Evolutionary conservation across 2,329 filamentous ascomycete species (phyloP), one percentile per base, ranked within the genome.

Genomic region (Neofusicoccum laricinum): DNA sequence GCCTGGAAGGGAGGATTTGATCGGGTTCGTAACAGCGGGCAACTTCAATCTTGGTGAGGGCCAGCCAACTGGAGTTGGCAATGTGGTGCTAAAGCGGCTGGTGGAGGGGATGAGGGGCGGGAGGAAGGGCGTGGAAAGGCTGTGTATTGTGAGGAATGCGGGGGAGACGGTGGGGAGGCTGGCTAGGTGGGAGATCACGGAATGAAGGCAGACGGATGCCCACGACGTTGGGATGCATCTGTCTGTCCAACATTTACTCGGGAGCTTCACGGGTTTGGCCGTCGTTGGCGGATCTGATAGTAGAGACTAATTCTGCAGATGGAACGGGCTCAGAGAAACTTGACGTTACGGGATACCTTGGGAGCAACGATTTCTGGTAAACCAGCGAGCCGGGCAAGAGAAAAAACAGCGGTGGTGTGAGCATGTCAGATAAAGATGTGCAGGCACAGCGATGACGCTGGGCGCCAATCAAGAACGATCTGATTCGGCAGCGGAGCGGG

Each of bases 21-120:
- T 98, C 58, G 95, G 95, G 0, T 99, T 96, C 74, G 88, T 97
- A 25, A 97, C 93, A 2, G 90, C 90, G 1, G 95, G 94, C 0
- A 89, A 91, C 58, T 97, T 90, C 74, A 93, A 90, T 71, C 84
- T 98, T 1, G 85, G 86, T 2, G 86, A 90, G 68, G 95, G 94
- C 0, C 85, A 84, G 68, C 91, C 90, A 0, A 88, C 87, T 15
- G 94, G 88, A 0, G 82, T 98, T 65, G 95, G 90, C 0, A 89
- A 85, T 57, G 73, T 98, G 30, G 80, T 86, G 14, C 79, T 89
- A 0, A 80, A 81, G 4, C 89, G 83, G 74, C 82, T 90, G 1
- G 63, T 86, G 3, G 78, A 81, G 53, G 65, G 85, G 2, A 77
- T 81, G 63, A 74, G 7, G 25, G 7, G 67, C 49, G 69, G 68